Conservation (phyloP, 164 flowering plant genomes). For the Tinospora cordifolia region DNA sequence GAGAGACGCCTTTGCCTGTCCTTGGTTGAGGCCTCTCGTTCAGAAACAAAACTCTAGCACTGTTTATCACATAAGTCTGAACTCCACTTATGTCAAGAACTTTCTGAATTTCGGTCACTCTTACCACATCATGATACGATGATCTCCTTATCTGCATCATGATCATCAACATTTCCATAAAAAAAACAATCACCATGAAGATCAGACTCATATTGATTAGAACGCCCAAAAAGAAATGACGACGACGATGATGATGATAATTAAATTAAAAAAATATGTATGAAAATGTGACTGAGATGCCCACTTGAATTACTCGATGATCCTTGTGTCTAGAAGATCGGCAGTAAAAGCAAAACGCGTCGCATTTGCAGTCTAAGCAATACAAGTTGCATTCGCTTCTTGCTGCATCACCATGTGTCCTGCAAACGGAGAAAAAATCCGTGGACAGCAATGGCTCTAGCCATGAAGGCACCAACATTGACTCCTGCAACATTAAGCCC, state of each 20-base stretch:
- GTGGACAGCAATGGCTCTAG: constrained; percentile 62
- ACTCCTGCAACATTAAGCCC: constrained; percentile 15
- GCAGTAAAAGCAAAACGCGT: constrained; percentile 83
- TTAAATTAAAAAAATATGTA: too few relatives aligned
- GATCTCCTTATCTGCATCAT: constrained; percentile 74
- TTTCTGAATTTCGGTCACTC: constrained; percentile 72
- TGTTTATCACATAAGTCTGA: constrained; percentile 92
- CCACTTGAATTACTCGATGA: constrained; percentile 82
- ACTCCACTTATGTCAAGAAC: constrained; percentile 75
- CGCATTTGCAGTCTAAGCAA: constrained; percentile 64
- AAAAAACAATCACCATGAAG: too few relatives aligned
- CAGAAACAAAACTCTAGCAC: constrained; percentile 80
- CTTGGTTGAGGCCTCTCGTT: constrained; percentile 92
- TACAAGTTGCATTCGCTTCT: constrained; percentile 86
- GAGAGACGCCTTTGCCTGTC: constrained; percentile 57
- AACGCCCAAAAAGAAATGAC: not conserved
- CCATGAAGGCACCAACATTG: constrained; percentile 77
- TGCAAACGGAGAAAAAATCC: constrained; percentile 58
- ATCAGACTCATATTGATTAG: too few relatives aligned
- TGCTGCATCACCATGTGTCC: constrained; percentile 60
- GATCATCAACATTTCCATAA: not conserved
- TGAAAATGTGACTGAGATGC: constrained; percentile 4
- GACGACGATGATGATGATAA: too few relatives aligned
- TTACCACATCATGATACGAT: constrained; percentile 94
- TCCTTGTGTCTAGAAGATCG: constrained; percentile 64